Percentiles rank a stretch among this genome's conserved stretches.
Conservation (phyloP, 176 grass and related monocot genomes). For the Oryza glaberrima region DNA sequence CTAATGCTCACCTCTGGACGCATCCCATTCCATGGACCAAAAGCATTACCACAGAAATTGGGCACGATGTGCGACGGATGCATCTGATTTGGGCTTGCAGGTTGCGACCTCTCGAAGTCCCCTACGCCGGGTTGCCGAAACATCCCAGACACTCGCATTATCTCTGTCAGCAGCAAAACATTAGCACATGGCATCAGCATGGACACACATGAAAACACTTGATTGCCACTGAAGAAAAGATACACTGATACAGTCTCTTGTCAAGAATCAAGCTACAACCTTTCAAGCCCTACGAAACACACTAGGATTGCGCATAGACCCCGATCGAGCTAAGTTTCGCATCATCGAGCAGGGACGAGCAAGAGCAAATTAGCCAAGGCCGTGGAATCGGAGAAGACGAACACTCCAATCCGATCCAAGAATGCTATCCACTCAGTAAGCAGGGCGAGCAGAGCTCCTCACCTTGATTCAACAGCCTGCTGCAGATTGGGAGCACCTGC, state of each 20-base stretch:
- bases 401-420: conserved; percentile 24
- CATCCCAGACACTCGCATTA: conserved; percentile 77
- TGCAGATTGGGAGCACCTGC: conserved; percentile 92
- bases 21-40: conserved; percentile 67
- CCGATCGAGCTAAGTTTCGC: conserved; percentile 1
- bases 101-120: conserved; percentile 59
- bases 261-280: conserved; percentile 29
- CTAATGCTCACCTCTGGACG: conserved; percentile 61
- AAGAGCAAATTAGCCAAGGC: not conserved
- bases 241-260: not conserved
- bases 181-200: conserved; percentile 35
- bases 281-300: not conserved
- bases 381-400: conserved; percentile 1
- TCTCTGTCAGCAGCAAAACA: conserved; percentile 64
- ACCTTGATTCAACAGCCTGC: conserved; percentile 77
- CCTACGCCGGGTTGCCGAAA: conserved; percentile 52
- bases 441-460: conserved; percentile 30
- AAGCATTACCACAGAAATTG: conserved; percentile 69
- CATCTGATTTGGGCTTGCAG: conserved; percentile 73
- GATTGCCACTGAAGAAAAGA: conserved; percentile 32
- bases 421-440: conserved; percentile 26
- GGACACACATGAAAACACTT: conserved; percentile 17
- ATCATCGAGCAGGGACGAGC: conserved; percentile 5
- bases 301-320: not conserved
- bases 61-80: conserved; percentile 59